phyloP scores from a whole-genome alignment of 2,329 filamentous ascomycete genomes.

The Trichoderma harzianum region DNA sequence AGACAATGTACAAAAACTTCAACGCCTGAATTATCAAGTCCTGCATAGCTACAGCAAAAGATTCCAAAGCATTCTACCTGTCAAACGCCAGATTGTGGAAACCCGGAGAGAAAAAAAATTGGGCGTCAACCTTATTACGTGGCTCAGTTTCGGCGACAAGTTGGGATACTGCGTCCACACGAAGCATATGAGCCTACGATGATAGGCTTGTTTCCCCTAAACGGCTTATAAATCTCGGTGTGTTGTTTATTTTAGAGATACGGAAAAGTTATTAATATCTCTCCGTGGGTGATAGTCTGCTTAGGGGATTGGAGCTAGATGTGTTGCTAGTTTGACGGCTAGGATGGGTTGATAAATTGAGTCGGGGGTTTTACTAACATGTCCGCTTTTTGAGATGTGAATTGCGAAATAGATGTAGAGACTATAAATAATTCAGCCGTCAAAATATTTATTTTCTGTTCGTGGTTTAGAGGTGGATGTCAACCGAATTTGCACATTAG shows the following conservation, averaged over 20 bases:
- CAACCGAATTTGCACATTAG: neutral
- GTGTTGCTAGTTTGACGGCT: neutral
- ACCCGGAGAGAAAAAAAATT: neutral
- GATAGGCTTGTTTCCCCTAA: neutral
- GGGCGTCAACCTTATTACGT: neutral
- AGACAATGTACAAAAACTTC: neutral
- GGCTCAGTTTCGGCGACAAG: neutral
- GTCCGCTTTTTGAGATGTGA: neutral
- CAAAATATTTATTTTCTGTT: neutral
- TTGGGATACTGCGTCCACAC: neutral
- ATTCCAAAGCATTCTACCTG: neutral
- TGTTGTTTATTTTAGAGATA: neutral
- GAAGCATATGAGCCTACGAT: neutral
- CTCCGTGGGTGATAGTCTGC: neutral
- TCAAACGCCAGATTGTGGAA: neutral
- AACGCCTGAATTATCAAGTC: neutral
- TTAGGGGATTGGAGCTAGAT: neutral
- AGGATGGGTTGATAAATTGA: neutral
- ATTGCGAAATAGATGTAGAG: neutral
- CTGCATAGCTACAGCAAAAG: neutral
- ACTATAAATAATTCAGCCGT: neutral
- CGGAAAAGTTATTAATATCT: neutral
- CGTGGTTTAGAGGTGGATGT: neutral
- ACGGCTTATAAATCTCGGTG: neutral
- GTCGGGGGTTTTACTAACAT: neutral